Base-by-base conservation (phyloP, 257 asterid genomes). In the Schizonepeta tenuifolia region DNA sequence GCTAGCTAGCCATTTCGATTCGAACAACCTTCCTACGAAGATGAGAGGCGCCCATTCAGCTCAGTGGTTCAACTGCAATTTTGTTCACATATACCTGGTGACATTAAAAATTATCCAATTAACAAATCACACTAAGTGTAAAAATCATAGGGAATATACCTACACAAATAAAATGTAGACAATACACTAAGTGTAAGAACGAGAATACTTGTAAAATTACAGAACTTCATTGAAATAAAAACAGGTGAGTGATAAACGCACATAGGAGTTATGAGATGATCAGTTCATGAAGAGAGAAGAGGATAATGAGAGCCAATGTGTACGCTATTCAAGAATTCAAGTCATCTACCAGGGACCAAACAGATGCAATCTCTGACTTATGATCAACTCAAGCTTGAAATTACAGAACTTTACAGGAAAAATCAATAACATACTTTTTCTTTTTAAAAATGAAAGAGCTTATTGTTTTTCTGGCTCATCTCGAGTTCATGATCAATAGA, bases 351-450 rank as follows among this genome's bases (percentile, higher is more conserved):
- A 7, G 13, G 22, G 21, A 14, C 33, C 49, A 61, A 36, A 61
- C 50, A 61, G 26, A 36, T 35, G 4, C 49, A n/a, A 36, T 43
- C 57, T 26, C 13, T 12, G 13, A 49, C 21, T 6, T 49, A 43
- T 43, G 49, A 43, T 43, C n/a, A 43, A 43, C 49, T 43, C 49
- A 43, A 43, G 49, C 15, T 44, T 49, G 50, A 47, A 28, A 46
- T 7, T 66, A 62, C 69, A 67, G 17, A 71, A 49, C 36, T 50
- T 67, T 17, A 68, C 36, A 36, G n/a, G n/a, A 50, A 24, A 12
- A 21, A 22, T 5, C 55, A 51, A 24, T 5, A 50, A 22, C 28
- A 15, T 14, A 35, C 46, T 17, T 41, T 65, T 40, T 58, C 33
- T 55, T 24, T 26, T 44, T 24, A 53, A 26, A 53, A 55, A 43